These are phyloP conservation scores for Gentiana straminea DNA, from an alignment of 257 asterid genomes.

Conservation along the genomic window DNA sequence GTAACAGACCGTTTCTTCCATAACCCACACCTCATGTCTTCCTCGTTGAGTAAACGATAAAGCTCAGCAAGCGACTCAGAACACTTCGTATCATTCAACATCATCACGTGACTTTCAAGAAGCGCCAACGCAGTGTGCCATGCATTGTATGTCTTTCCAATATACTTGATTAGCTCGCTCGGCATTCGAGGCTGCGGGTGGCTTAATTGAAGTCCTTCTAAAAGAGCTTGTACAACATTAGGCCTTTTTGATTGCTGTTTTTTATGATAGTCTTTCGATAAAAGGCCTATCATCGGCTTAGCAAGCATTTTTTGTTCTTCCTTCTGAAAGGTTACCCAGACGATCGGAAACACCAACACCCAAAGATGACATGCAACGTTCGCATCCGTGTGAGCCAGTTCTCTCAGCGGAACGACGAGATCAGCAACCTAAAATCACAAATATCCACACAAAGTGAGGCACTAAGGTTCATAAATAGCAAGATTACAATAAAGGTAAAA, in stretches of 20 bases:
- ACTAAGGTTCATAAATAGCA: too few relatives aligned
- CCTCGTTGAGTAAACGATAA: conserved; percentile 89
- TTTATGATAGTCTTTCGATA: conserved; percentile 96
- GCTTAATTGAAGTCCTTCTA: conserved; percentile 96
- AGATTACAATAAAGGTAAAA: too few relatives aligned
- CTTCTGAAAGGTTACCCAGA: conserved; percentile 96
- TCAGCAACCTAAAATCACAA: conserved; percentile 60
- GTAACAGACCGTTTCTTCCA: conserved; percentile 93
- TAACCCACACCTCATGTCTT: conserved; percentile 99
- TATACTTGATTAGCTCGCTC: conserved; percentile 89
- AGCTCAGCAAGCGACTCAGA: conserved; percentile 98
- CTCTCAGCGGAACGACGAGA: conserved; percentile 89
- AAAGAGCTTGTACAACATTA: conserved; percentile 97
- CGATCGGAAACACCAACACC: conserved; percentile 98
- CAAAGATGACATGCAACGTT: conserved; percentile 92
- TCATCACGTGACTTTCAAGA: conserved; percentile 96
- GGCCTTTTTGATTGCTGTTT: conserved; percentile 92
- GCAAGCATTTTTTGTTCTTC: conserved; percentile 95
- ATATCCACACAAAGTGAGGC: too few relatives aligned
- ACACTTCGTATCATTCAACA: conserved; percentile 85
- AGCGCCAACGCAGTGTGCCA: conserved; percentile 91
- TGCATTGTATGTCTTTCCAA: conserved; percentile 96
- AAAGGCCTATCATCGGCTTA: conserved; percentile 89
- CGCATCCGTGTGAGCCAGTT: conserved; percentile 91
- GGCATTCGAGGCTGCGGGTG: conserved; percentile 99